These are phyloP conservation scores for Suillus fuscotomentosus DNA, from an alignment of 768 basidiomycete genomes.

Conservation along the genomic window DNA sequence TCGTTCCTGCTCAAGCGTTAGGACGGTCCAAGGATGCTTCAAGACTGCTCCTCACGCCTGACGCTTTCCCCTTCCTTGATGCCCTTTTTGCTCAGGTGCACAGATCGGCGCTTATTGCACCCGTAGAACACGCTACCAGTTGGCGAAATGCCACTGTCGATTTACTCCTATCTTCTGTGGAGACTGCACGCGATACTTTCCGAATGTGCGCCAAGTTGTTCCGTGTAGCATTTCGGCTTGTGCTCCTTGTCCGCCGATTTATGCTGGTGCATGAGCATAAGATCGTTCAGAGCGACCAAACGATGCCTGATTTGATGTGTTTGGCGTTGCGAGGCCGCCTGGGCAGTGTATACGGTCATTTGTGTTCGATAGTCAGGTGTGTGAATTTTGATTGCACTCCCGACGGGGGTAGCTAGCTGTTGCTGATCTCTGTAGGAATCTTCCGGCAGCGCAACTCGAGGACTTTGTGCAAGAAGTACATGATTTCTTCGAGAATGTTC, in stretches of 20 bases:
- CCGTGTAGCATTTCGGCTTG: constrained; percentile 48
- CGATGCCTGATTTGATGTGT: constrained; percentile 42
- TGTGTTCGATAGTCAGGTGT: constrained; percentile 51
- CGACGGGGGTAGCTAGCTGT: constrained; percentile 14
- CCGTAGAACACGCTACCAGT: constrained; percentile 15
- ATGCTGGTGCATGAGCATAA: constrained; percentile 45
- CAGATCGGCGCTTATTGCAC: constrained; percentile 12
- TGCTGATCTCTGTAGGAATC: constrained; percentile 35
- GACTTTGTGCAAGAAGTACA: constrained; percentile 42
- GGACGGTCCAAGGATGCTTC: constrained; percentile 1
- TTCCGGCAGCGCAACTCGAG: constrained; percentile 33
- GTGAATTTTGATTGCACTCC: constrained; percentile 13
- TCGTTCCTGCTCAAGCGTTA: constrained; percentile 15
- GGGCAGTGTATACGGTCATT: constrained; percentile 40
- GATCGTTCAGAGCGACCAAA: constrained; percentile 31
- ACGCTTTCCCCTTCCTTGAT: constrained; percentile 35
- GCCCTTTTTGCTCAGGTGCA: constrained; percentile 37
- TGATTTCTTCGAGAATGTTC: constrained; percentile 35
- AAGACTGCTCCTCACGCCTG: constrained; percentile 14
- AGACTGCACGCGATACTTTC: constrained; percentile 38
- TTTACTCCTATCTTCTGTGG: constrained; percentile 33
- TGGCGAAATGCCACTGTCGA: constrained; percentile 29
- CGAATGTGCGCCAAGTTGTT: constrained; percentile 30
- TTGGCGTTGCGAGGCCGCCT: constrained; percentile 43
- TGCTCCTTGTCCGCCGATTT: constrained; percentile 43